Conservation (phyloP, 2,329 filamentous ascomycete genomes). For the Dichotomopilus funicola region DNA sequence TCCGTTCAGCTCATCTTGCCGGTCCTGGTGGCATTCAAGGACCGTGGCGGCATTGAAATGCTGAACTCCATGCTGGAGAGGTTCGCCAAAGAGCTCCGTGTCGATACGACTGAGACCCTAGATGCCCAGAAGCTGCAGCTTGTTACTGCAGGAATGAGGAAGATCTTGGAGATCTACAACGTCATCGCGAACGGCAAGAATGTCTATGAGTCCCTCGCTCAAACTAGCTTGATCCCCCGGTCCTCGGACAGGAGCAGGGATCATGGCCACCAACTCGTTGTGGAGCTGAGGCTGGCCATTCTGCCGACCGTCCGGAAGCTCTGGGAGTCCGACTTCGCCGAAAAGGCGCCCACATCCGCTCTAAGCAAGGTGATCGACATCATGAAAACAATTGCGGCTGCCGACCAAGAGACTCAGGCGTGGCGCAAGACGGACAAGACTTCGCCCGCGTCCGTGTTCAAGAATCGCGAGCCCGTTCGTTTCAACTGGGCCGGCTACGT, state of each 20-base stretch:
- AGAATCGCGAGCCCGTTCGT: constrained; percentile 36
- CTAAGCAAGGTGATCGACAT: constrained; percentile 78
- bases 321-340: constrained; percentile 80
- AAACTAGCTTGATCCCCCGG: constrained; percentile 37
- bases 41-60: constrained; percentile 65
- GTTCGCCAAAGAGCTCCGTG: constrained; percentile 54
- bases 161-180: constrained; percentile 76
- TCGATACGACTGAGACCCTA: constrained; percentile 33
- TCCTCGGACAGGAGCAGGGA: constrained; percentile 37
- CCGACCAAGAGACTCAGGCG: constrained; percentile 66
- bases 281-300: constrained; percentile 77
- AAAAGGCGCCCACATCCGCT: constrained; percentile 70
- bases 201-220: constrained; percentile 66
- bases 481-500: constrained; percentile 43
- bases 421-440: constrained; percentile 55
- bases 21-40: constrained; percentile 81
- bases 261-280: constrained; percentile 61
- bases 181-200: constrained; percentile 71
- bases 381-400: constrained; percentile 67
- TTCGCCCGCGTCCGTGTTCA: constrained; percentile 35
- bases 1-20: constrained; percentile 58
- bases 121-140: constrained; percentile 43
- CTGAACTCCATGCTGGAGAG: constrained; percentile 65
- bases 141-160: constrained; percentile 60
- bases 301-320: constrained; percentile 69